phyloP scores from a whole-genome alignment of 495 filamentous ascomycete genomes.

The Penicillium lividum region DNA sequence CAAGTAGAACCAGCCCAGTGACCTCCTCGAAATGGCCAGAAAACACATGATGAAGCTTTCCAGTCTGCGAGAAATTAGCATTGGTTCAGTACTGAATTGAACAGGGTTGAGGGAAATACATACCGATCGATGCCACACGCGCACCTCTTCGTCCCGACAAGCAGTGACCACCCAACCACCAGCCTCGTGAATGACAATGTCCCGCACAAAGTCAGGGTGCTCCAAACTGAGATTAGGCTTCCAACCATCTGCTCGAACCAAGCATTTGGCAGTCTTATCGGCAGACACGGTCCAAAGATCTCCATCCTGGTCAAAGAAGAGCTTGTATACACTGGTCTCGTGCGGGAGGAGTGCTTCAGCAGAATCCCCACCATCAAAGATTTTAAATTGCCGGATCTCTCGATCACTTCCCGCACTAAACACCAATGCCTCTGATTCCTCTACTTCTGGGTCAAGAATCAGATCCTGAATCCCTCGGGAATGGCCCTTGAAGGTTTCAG shows the following conservation, averaged over 20 bases:
- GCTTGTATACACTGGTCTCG: constrained; percentile 83
- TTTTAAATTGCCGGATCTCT: constrained; percentile 67
- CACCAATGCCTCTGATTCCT: constrained; percentile 50
- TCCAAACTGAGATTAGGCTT: constrained; percentile 66
- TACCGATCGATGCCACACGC: constrained; percentile 78
- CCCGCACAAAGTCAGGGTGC: constrained; percentile 89
- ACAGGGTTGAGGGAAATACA: constrained; percentile 17
- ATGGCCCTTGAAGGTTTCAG: constrained; percentile 77
- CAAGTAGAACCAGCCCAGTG: constrained; percentile 70
- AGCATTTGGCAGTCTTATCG: constrained; percentile 77
- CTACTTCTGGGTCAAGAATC: constrained; percentile 62
- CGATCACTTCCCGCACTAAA: constrained; percentile 83
- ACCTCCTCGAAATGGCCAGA: constrained; percentile 92
- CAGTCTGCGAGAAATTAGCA: constrained; percentile 45
- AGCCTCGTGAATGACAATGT: constrained; percentile 68
- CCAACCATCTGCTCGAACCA: constrained; percentile 65
- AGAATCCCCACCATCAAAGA: constrained; percentile 46
- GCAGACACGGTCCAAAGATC: constrained; percentile 92
- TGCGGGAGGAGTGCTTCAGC: constrained; percentile 71
- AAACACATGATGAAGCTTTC: constrained; percentile 73
- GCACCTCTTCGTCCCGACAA: constrained; percentile 87
- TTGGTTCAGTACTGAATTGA: constrained; percentile 22
- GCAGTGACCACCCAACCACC: constrained; percentile 86
- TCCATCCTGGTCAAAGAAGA: constrained; percentile 70
- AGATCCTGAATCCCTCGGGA: constrained; percentile 76